phyloP scores from a whole-genome alignment of 305 asterid species.

The Withania somnifera region DNA sequence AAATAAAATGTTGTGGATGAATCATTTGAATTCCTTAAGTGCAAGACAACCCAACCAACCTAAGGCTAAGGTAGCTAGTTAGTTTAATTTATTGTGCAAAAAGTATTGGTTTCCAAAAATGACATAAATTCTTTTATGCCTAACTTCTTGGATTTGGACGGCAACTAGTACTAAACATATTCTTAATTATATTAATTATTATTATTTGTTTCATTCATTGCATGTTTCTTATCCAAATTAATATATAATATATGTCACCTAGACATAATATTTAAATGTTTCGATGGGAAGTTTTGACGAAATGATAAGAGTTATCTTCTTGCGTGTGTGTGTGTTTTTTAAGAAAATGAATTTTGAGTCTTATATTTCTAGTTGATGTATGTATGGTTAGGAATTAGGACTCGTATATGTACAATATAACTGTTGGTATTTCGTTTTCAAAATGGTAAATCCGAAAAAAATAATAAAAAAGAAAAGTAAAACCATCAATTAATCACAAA shows the following conservation, averaged over 20 bases:
- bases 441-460: too few species aligned
- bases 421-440: too few species aligned
- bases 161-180: not conserved
- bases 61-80: too few species aligned
- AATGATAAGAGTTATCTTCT: not conserved
- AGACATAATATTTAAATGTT: not conserved
- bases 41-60: not conserved
- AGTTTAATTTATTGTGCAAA: not conserved
- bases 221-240: not conserved
- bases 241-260: not conserved
- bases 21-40: not conserved
- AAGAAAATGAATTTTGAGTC: not conserved
- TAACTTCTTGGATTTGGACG: not conserved
- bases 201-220: not conserved
- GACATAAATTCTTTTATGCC: not conserved
- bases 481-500: too few species aligned
- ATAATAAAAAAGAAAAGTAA: too few species aligned
- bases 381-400: too few species aligned
- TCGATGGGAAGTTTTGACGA: not conserved
- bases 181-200: too few species aligned
- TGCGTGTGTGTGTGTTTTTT: too few species aligned
- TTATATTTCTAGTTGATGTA: too few species aligned
- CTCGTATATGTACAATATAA: too few species aligned
- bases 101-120: not conserved
- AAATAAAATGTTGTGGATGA: not conserved